Evolutionary conservation across 129 eudicot species (phyloP).

Genomic region (Mikania micrantha): DNA sequence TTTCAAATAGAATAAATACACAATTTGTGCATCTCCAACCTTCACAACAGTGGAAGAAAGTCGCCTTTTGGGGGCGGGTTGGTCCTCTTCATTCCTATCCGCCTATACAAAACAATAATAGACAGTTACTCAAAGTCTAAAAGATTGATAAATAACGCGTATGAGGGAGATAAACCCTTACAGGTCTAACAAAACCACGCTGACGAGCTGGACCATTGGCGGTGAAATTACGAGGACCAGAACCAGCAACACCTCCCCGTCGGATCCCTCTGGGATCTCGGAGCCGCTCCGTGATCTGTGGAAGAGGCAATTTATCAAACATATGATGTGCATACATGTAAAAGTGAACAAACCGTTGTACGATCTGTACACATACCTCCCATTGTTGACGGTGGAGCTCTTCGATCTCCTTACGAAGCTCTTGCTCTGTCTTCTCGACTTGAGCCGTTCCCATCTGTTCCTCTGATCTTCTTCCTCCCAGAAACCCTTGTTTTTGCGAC

Average conservation of each 20-base stretch:
- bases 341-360: background rate
- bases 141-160: background rate
- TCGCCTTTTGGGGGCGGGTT: constrained; percentile 76
- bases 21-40: constrained; percentile 31
- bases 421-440: constrained; percentile 82
- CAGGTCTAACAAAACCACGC: constrained; percentile 89
- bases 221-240: constrained; percentile 58
- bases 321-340: background rate
- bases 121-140: background rate
- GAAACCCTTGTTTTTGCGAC: constrained; percentile 28
- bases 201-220: constrained; percentile 55
- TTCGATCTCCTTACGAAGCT: constrained; percentile 87
- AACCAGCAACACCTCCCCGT: constrained; percentile 59
- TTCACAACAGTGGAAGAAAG: constrained; percentile 92
- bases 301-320: background rate
- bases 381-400: constrained; percentile 87
- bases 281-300: constrained; percentile 80
- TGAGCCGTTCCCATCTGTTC: constrained; percentile 54
- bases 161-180: constrained; percentile 5
- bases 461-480: constrained; percentile 7
- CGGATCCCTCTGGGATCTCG: constrained; percentile 96
- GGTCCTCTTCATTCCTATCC: constrained; percentile 75
- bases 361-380: constrained; percentile 37
- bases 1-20: background rate
- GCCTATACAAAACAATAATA: constrained; percentile 40